Evolutionary conservation across 495 filamentous ascomycete species (phyloP), one percentile per base, ranked within the genome.

Genomic region (Elaphomyces granulatus): DNA sequence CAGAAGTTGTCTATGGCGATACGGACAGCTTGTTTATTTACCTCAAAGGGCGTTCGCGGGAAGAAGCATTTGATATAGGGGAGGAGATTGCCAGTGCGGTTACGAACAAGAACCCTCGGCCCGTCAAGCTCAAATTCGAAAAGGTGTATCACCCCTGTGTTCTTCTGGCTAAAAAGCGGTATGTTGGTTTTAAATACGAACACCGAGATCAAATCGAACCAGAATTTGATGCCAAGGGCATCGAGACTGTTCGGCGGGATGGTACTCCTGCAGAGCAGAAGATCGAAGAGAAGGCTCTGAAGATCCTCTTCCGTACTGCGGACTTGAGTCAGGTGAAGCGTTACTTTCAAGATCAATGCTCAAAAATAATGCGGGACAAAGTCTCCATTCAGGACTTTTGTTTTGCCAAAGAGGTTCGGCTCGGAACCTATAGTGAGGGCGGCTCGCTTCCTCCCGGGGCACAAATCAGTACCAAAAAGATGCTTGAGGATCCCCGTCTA

Each of bases 181-280:
- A 98, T 51, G 92, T 95, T 26, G 90, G 90, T 16, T 95, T 93
- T 67, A 95, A 93, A 54, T 98, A 92, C 60, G 90, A 98, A 53
- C 73, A 70, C 44, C 74, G 71, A 18, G 60, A 71, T 14, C 88
- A 98, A 53, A 65, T 56, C 15, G 76, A 82, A 45, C 92, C 90
- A 15, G 85, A 92, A 15, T 96, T 98, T 45, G 90, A 98, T 53
- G 90, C 92, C 32, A 98, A 98, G 54, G 90, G 90, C 20, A 96
- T 95, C 42, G 90, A 98, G 64, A 96, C 92, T 0, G 87, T 98
- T 18, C 74, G 90, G 7, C 74, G 90, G 39, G 90, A 98, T 59
- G 90, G 90, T 34, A 95, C 85, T 2, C 86, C 87, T 0, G 90
- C 88, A 0, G 84, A 93, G 56, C 92, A 96, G 54, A 94, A 88